Base-by-base conservation (phyloP, 2,329 filamentous ascomycete species). In the Penicillium decumbens region DNA sequence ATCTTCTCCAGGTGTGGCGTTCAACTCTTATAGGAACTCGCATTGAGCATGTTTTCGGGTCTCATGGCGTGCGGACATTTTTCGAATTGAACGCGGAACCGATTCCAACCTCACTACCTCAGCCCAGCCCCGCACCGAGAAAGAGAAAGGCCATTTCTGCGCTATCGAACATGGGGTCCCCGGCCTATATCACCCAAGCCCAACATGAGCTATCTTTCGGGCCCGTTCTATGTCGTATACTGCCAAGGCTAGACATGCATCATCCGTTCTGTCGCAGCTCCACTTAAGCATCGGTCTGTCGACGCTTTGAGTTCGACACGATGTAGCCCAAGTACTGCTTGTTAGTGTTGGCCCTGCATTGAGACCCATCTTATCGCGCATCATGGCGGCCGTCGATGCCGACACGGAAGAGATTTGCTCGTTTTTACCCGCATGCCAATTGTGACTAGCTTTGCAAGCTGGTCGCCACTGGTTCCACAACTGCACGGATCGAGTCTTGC, bases 211-310 rank as follows among this genome's bases (percentile, higher is more conserved):
- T 54, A 50, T 56, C 43, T 23, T 40, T 42, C 30, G 30, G 44
- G 24, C 33, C 27, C 40, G 12, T 37, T 30, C 40, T 23, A 40
- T 40, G 42, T 49, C 35, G 41, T 38, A 44, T 46, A 24, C 15
- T 49, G 51, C 54, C 54, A 57, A 55, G 49, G 12, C 12, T 20
- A 39, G 33, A 41, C 30, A 49, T 58, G 37, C 41, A 57, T 53
- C 46, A 45, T 41, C 27, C 30, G 45, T 38, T 54, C 45, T 41
- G 55, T 54, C 38, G 45, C 30, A 18, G 37, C 48, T 51, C 45
- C 49, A 38, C 53, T 43, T 35, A 39, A 53, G 43, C 35, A 28
- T 50, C 46, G 30, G 45, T 35, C 39, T 49, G 20, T 54, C 27
- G 38, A 41, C 15, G n/a, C 28, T 54, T 55, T 51, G 41, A 45